Conservation (phyloP, 306 rosid genomes). For the Oemleria cerasiformis region DNA sequence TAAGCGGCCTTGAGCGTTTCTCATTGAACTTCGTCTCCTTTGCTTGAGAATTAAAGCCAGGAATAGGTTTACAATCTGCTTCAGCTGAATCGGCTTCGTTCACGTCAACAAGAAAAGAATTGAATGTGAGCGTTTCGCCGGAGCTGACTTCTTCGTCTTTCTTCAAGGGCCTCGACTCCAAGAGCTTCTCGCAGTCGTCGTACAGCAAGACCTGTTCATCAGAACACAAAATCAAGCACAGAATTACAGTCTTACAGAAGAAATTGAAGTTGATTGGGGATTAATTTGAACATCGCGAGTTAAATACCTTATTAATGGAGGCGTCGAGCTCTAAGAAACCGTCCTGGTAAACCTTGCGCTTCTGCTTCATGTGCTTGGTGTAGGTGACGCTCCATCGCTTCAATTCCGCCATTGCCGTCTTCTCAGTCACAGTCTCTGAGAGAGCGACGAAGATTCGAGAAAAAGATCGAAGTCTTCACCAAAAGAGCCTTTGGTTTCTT, state of each 20-base stretch:
- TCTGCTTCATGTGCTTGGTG: conserved; percentile 73
- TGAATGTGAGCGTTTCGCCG: conserved; percentile 55
- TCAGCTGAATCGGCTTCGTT: conserved; percentile 31
- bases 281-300: not conserved
- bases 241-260: not conserved
- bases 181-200: conserved; percentile 62
- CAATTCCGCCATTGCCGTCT: conserved; percentile 43
- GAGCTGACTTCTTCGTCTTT: conserved; percentile 47
- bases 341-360: conserved; percentile 78
- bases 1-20: conserved; percentile 14
- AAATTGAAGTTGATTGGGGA: not conserved
- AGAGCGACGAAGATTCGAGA: not conserved
- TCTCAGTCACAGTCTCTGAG: conserved; percentile 9
- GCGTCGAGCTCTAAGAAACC: conserved; percentile 60
- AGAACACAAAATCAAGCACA: not conserved
- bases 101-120: conserved; percentile 50
- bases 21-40: conserved; percentile 17
- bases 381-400: conserved; percentile 79
- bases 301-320: conserved; percentile 58
- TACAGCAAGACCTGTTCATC: conserved; percentile 48
- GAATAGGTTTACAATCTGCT: conserved; percentile 34
- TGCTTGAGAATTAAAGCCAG: conserved; percentile 33
- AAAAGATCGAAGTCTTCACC: not conserved
- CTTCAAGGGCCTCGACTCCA: conserved; percentile 69
- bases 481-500: not conserved